These are phyloP conservation scores for Ricinus communis DNA, from an alignment of 345 rosid species.

Conservation along the genomic window DNA sequence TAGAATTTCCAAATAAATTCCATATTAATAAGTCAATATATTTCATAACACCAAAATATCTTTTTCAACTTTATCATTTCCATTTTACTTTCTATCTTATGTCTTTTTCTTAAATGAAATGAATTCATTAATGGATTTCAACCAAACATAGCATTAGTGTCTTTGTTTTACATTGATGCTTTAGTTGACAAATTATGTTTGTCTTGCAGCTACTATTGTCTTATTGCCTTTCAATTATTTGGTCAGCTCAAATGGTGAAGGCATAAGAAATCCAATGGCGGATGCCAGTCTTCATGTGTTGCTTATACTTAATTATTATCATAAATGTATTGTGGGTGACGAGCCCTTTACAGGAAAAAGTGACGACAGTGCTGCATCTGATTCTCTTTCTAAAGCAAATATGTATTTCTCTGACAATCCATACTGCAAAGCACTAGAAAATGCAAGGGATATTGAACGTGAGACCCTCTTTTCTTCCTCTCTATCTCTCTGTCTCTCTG, in stretches of 20 bases:
- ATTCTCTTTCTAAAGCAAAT: conserved; percentile 54
- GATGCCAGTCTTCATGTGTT: conserved; percentile 81
- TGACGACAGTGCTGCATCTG: conserved; percentile 57
- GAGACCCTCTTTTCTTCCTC: conserved; percentile 31
- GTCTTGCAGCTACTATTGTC: conserved; percentile 75
- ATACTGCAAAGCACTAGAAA: conserved; percentile 80
- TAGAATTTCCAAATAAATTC: too few species aligned
- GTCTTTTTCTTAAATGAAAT: too few species aligned
- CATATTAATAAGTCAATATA: too few species aligned
- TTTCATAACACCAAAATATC: too few species aligned
- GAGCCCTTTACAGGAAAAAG: conserved; percentile 60
- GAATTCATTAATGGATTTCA: not conserved
- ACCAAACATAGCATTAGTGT: not conserved
- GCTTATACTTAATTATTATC: conserved; percentile 83
- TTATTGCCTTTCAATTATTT: conserved; percentile 80
- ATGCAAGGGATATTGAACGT: conserved; percentile 90
- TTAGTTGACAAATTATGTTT: conserved; percentile 28
- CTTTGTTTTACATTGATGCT: conserved; percentile 3
- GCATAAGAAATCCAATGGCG: conserved; percentile 61
- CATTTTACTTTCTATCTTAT: too few species aligned
- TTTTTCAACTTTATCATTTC: too few species aligned
- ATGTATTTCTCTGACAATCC: conserved; percentile 63
- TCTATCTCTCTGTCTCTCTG: not conserved
- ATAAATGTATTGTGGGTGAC: conserved; percentile 56
- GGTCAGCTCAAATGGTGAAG: conserved; percentile 65